phyloP scores from a whole-genome alignment of 1,139 yeast species.

The Diutina sp. region DNA sequence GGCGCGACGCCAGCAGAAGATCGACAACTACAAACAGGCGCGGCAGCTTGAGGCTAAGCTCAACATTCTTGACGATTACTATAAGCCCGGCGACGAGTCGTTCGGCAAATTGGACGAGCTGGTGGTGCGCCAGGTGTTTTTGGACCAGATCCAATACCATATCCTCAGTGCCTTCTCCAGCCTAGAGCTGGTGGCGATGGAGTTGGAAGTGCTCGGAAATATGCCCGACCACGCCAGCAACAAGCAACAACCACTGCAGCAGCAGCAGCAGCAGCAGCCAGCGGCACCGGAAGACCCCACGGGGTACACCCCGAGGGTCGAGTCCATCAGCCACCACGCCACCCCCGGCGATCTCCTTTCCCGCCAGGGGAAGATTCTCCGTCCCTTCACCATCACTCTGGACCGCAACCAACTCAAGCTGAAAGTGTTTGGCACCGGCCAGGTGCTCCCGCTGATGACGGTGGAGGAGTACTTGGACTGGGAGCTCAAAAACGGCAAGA shows the following conservation, averaged over 20 bases:
- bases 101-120: constrained; percentile 42
- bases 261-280: neutral
- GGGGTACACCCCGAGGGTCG: constrained; percentile 45
- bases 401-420: constrained; percentile 42
- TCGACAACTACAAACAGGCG: constrained; percentile 51
- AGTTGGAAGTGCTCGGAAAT: constrained; percentile 37
- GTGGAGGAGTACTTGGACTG: constrained; percentile 85
- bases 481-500: constrained; percentile 76
- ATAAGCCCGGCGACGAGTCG: constrained; percentile 12
- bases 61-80: constrained; percentile 19
- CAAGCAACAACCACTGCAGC: neutral
- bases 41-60: constrained; percentile 38
- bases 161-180: constrained; percentile 40
- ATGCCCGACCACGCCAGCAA: constrained; percentile 11
- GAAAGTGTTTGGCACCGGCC: constrained; percentile 86
- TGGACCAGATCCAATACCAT: constrained; percentile 41
- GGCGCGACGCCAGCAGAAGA: constrained; percentile 55
- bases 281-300: constrained; percentile 10
- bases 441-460: constrained; percentile 85
- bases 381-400: constrained; percentile 74
- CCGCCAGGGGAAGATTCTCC: constrained; percentile 61
- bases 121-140: constrained; percentile 34
- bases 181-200: constrained; percentile 45
- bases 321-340: constrained; percentile 22
- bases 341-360: constrained; percentile 30